Percentiles rank a stretch among this genome's conserved stretches.
phyloP scores from a whole-genome alignment of 352 stramenopile species.

The Pythium folliculosum region DNA sequence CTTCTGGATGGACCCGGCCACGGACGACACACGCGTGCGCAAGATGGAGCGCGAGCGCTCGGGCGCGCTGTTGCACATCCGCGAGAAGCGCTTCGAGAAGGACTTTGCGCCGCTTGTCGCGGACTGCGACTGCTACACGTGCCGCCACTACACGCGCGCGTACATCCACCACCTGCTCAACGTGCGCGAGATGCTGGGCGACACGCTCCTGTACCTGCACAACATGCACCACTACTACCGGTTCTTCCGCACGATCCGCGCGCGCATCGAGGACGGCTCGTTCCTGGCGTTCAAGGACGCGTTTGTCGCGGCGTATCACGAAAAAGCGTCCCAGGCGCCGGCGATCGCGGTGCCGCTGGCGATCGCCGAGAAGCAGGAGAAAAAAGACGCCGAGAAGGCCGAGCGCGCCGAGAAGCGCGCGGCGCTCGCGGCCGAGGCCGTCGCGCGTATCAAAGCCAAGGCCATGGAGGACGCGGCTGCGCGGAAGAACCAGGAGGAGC shows the following conservation, averaged over 20 bases:
- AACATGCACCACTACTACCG: constrained; percentile 80
- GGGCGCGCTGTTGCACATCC: constrained; percentile 62
- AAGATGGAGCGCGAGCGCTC: constrained; percentile 34
- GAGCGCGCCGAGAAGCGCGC: constrained; percentile 34
- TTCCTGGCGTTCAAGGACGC: constrained; percentile 45
- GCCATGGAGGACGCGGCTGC: constrained; percentile 10
- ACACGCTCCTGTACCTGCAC: constrained; percentile 90
- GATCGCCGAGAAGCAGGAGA: constrained; percentile 57
- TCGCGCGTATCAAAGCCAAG: constrained; percentile 27
- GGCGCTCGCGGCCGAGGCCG: constrained; percentile 14
- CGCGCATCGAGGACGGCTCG: constrained; percentile 40
- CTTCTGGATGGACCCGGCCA: constrained; percentile 54
- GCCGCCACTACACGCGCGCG: constrained; percentile 71
- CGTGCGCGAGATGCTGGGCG: constrained; percentile 91
- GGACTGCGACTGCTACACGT: constrained; percentile 76
- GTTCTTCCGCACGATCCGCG: constrained; percentile 66
- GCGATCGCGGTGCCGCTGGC: constrained; percentile 51
- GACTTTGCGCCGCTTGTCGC: constrained; percentile 65
- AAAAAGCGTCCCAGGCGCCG: constrained; percentile 44
- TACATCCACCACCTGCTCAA: constrained; percentile 94
- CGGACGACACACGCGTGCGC: constrained; percentile 38
- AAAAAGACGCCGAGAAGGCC: constrained; percentile 46
- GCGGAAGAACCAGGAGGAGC: not conserved
- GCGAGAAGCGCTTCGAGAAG: constrained; percentile 59
- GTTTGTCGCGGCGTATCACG: constrained; percentile 53